Evolutionary conservation across 2,329 filamentous ascomycete genomes (phyloP).

Genomic region (Sporothrix brasiliensis): DNA sequence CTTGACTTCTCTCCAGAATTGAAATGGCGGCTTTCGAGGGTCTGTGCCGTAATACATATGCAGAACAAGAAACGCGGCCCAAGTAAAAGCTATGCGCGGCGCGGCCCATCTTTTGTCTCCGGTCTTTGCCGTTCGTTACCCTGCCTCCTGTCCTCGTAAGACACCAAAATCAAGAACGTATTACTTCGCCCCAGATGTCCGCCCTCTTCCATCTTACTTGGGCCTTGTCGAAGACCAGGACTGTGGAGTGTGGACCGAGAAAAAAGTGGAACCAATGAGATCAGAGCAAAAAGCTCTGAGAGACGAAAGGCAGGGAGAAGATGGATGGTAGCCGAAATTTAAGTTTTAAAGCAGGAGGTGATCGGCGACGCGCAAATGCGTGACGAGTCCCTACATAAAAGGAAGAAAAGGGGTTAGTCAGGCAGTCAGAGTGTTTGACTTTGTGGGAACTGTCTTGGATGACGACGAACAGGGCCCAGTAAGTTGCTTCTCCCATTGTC

Average conservation of each 20-base stretch:
- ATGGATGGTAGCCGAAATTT: not conserved
- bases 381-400: conserved; percentile 13
- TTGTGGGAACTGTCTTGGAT: not conserved
- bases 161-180: not conserved
- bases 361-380: conserved; percentile 15
- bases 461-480: not conserved
- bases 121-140: not conserved
- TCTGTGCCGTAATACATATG: not conserved
- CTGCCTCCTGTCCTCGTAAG: not conserved
- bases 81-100: not conserved
- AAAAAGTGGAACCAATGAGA: not conserved
- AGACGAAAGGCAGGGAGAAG: not conserved
- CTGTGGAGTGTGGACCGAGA: not conserved
- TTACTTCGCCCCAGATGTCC: not conserved
- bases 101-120: not conserved
- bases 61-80: not conserved
- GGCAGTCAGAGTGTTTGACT: too few species aligned
- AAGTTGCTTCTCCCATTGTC: not conserved
- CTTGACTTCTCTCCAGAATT: not conserved
- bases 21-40: not conserved
- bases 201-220: not conserved
- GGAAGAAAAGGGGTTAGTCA: not conserved
- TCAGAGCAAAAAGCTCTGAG: not conserved
- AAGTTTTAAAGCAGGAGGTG: not conserved
- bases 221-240: not conserved